Percentiles rank a stretch among this genome's conserved stretches.
These are phyloP conservation scores for Primulina eburnea DNA, from an alignment of 257 asterid genomes.

Conservation along the genomic window DNA sequence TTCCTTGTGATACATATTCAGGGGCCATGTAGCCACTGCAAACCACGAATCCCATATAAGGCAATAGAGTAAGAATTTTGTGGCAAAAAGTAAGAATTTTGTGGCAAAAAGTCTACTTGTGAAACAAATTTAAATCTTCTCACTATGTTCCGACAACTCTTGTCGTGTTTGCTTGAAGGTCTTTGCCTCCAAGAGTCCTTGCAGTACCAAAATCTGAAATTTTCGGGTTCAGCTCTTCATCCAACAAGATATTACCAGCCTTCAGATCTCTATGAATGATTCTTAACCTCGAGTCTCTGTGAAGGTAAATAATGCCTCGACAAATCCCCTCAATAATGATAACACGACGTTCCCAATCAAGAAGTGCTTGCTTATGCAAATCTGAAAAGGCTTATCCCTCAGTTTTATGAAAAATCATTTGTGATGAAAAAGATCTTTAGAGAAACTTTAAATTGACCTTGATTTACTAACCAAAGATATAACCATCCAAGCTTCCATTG, in stretches of 20 bases:
- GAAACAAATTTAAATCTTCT: background rate
- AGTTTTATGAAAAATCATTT: too few species aligned
- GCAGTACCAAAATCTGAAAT: slow-evolving; percentile 46
- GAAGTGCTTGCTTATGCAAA: background rate
- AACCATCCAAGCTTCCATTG: slow-evolving; percentile 41
- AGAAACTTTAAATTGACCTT: background rate
- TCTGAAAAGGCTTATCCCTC: background rate
- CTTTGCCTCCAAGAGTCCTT: slow-evolving; percentile 28
- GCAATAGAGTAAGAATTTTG: background rate
- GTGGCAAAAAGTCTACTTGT: background rate
- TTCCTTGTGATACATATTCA: slow-evolving; percentile 23
- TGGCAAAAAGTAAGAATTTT: background rate
- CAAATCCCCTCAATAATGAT: slow-evolving; percentile 34
- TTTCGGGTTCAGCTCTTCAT: slow-evolving; percentile 29
- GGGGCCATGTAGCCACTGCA: slow-evolving; percentile 33
- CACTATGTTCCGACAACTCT: slow-evolving; percentile 40
- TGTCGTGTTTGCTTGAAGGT: slow-evolving; percentile 28
- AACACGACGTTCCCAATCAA: slow-evolving; percentile 20
- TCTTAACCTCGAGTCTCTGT: slow-evolving; percentile 34
- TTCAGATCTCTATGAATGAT: slow-evolving; percentile 40
- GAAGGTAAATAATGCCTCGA: slow-evolving; percentile 43
- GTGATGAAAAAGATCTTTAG: too few species aligned
- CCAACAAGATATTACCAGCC: slow-evolving; percentile 32
- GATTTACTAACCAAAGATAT: slow-evolving; percentile 28
- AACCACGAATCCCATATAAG: background rate